phyloP scores from a whole-genome alignment of 2,329 filamentous ascomycete genomes.

The Emergomyces africanus region DNA sequence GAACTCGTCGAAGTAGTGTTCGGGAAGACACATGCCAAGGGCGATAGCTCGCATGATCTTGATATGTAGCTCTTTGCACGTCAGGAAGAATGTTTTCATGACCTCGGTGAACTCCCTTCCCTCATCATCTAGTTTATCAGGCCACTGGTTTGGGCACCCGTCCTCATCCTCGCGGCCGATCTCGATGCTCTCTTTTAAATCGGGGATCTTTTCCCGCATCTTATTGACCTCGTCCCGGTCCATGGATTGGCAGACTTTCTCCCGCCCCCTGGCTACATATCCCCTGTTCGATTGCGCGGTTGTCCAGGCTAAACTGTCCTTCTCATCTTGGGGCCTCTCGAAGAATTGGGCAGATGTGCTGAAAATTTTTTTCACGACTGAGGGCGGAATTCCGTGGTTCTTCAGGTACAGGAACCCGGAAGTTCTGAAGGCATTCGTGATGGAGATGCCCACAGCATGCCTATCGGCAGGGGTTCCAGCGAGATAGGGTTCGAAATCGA shows the following conservation, averaged over 20 bases:
- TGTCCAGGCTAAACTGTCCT: slow-evolving; percentile 57
- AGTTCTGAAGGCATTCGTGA: slow-evolving; percentile 68
- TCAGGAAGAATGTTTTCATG: slow-evolving; percentile 64
- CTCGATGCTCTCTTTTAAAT: slow-evolving; percentile 48
- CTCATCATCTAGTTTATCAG: slow-evolving; percentile 39
- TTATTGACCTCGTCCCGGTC: slow-evolving; percentile 46
- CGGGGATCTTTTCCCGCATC: slow-evolving; percentile 40
- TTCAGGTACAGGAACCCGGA: slow-evolving; percentile 84
- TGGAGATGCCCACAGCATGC: slow-evolving; percentile 52
- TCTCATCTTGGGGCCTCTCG: slow-evolving; percentile 46
- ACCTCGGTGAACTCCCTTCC: slow-evolving; percentile 52
- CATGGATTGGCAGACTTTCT: slow-evolving; percentile 52
- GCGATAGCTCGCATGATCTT: slow-evolving; percentile 77
- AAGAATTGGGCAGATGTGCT: slow-evolving; percentile 59
- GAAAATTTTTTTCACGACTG: slow-evolving; percentile 51
- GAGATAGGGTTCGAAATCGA: slow-evolving; percentile 66
- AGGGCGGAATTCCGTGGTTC: slow-evolving; percentile 57
- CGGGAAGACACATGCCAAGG: slow-evolving; percentile 60
- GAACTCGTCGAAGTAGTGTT: slow-evolving; percentile 62
- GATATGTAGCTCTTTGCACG: slow-evolving; percentile 60
- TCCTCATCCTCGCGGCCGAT: slow-evolving; percentile 49
- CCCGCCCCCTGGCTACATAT: slow-evolving; percentile 57
- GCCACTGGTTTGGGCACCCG: slow-evolving; percentile 68
- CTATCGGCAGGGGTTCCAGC: slow-evolving; percentile 48
- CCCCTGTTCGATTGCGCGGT: slow-evolving; percentile 61